Evolutionary conservation across 2,329 filamentous ascomycete genomes (phyloP), one percentile per base, ranked within the genome.

Genomic region (Alternaria triticimaculans): DNA sequence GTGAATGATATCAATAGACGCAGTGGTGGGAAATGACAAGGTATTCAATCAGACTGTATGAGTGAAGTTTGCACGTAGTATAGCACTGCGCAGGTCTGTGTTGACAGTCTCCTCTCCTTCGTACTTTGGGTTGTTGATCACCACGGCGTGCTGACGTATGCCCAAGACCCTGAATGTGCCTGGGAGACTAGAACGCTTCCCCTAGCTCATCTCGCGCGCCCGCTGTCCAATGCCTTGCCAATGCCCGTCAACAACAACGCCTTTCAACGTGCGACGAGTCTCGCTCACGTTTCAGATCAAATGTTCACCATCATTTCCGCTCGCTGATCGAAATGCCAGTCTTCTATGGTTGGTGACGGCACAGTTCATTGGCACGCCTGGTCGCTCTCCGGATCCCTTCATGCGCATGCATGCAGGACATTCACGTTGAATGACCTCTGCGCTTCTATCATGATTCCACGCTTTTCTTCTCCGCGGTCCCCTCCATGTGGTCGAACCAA

Each of bases 81-180:
- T 30, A 43, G 60, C 59, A 41, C 30, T n/a, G 49, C 21, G 15
- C 44, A 20, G 41, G n/a, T 28, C 30, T 18, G n/a, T 53, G 55
- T 58, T 46, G 48, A 41, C 49, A 49, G 25, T 20, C 60, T 41
- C 25, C 37, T n/a, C 20, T 62, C n/a, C 37, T 48, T 62, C 37
- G 18, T 55, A 15, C 55, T 49, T 43, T 28, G 54, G 21, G 23
- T 58, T 63, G 55, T 54, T 59, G 60, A 60, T 60, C 49, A 20
- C 60, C 60, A 59, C 60, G 60, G 59, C 55, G 60, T 43, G 60
- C 60, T 63, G 60, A 63, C 60, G 60, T 63, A 62, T 53, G 60
- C 55, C 55, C 49, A 61, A 41, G 58, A 61, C 46, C 56, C 55
- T 55, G 55, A 62, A 41, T 41, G 37, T 41, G 37, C 37, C 37